Evolutionary conservation across 352 stramenopile species (phyloP).

Genomic region (Bremia lactucae): DNA sequence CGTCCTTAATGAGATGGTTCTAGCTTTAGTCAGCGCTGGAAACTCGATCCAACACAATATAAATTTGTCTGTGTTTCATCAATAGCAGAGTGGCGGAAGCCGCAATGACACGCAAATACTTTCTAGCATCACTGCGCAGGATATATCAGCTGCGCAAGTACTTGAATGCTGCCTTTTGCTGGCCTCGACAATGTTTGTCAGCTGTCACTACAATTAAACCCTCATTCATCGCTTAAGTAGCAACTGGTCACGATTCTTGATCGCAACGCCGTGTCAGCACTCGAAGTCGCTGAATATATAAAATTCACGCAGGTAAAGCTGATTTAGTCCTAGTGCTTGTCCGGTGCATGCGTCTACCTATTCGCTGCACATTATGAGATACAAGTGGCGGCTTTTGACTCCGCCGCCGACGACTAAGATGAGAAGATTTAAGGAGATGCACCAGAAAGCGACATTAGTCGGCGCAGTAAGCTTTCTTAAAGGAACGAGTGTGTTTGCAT

Average conservation of each 20-base stretch:
- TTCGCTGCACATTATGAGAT: constrained; percentile 20
- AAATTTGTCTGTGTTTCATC: constrained; percentile 48
- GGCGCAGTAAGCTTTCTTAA: neutral
- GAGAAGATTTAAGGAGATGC: neutral
- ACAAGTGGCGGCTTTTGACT: constrained; percentile 2
- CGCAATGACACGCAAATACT: constrained; percentile 38
- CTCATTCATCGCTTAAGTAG: constrained; percentile 34
- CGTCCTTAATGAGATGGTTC: no score
- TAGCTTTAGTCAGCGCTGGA: no score
- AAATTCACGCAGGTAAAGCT: no score
- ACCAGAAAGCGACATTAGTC: neutral
- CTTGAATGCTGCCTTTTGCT: constrained; percentile 31
- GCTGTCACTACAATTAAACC: constrained; percentile 57
- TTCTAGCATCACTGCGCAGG: no score
- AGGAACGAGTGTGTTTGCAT: no score
- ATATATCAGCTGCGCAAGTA: no score
- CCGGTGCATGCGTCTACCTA: constrained; percentile 32
- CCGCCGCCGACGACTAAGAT: constrained; percentile 1
- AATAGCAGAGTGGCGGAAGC: constrained; percentile 48
- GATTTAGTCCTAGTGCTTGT: constrained; percentile 31
- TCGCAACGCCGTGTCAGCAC: constrained; percentile 26
- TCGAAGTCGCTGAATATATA: constrained; percentile 25
- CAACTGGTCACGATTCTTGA: constrained; percentile 37
- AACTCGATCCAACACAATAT: constrained; percentile 58
- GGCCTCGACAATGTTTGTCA: constrained; percentile 49